Evolutionary conservation across 495 filamentous ascomycete genomes (phyloP), one percentile per base, ranked within the genome.

Genomic region (Ramalina intermedia): DNA sequence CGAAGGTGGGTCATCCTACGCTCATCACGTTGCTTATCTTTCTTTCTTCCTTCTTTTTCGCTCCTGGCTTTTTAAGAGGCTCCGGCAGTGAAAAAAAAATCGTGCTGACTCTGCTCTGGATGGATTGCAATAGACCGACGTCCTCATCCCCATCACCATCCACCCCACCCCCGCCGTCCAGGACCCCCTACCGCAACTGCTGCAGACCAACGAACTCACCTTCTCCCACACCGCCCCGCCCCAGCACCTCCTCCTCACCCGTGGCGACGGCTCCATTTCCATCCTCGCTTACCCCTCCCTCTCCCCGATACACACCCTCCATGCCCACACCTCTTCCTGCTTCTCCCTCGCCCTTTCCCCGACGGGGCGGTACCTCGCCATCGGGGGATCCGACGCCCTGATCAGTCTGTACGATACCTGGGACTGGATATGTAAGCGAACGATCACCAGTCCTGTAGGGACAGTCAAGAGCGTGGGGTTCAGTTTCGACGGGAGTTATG

Each of bases 341-440:
- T 69, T 84, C 48, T 73, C 80, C 9, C 69, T 83, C 37, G 73
- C 81, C 46, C 70, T 88, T 40, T 82, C 84, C 9, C 87, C 88
- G 1, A 81, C 76, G 17, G 85, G 80, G 33, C 74, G 78, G 42
- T 87, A 87, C 57, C 73, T 98, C 17, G 91, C 93, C 16, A 79
- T 89, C 3, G 93, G 90, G 37, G 90, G 87, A 8, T 82, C 81
- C 46, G 93, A 98, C 64, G 84, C 87, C 1, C 74, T 94, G 14
- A 83, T 96, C 43, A 73, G 83, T 6, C 74, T 96, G 14, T 98
- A 89, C 83, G 88, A 96, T 61, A 95, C 93, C 0, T 76, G 74
- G 29, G 84, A 93, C 58, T 96, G 87, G 88, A 81, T 91, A 46
- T 95, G 87, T 59, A 73, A 81, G 42, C 78, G 85, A 47, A 94